Base-by-base conservation (phyloP, 129 eudicot genomes). In the Saussurea involucrata region DNA sequence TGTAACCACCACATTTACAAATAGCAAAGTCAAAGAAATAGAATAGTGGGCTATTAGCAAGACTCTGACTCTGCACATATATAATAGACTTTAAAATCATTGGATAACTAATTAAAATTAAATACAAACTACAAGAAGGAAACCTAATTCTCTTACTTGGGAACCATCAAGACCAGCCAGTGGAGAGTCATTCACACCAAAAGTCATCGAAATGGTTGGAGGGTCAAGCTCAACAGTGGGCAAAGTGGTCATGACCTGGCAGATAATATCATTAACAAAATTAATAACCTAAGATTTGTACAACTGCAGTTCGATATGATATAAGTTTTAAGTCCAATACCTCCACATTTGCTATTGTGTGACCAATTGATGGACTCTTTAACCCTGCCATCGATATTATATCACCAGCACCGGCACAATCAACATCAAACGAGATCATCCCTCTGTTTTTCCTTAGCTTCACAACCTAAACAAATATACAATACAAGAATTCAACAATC, bases 111-210 rank as follows among this genome's bases (percentile, higher is more conserved):
- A 18, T 10, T 21, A 12, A 68, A 60, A 73, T 31, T 18, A 20
- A 66, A 40, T 28, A 82, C 31, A 49, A 55, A 65, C 53, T 10
- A 46, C 20, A 61, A 72, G 31, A 61, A 72, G 31, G 27, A 25
- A 66, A 58, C 13, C 34, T 13, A 15, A 34, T 29, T 33, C 24
- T 70, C 97, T 89, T 86, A 95, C 99, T 84, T 89, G 96, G 76
- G 83, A 68, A 44, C 99, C 99, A 87, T 95, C 97, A 69, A 86
- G 85, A 65, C 99, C 99, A 74, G 97, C 99, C 88, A 95, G 83
- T 28, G 99, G 97, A 70, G 99, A 95, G 85, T 95, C 99, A 81
- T 95, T 95, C 66, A 95, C 99, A 67, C 99, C 90, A 87, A 95
- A 95, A 69, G 96, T 95, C 99, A 95, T 95, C 46, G 99, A 95